Evolutionary conservation across 208 protist genomes (phyloP).

Genomic region (Crithidia sp.): DNA sequence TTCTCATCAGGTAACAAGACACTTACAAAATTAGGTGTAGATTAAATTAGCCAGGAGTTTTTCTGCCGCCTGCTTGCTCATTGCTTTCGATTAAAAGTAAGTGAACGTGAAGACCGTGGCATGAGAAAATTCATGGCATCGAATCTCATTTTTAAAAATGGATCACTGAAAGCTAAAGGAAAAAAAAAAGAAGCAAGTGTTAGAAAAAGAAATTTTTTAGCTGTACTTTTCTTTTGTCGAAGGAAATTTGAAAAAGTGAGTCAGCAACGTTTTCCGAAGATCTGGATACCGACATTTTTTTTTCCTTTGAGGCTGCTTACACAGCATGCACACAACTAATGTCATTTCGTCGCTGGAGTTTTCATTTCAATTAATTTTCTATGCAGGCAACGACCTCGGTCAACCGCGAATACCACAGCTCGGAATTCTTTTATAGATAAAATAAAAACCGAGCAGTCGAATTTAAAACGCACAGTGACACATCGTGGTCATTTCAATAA

Average conservation of each 20-base stretch:
- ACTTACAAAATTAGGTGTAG: constrained; percentile 3
- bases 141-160: background rate
- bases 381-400: background rate
- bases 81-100: constrained; percentile 5
- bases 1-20: constrained; percentile 19
- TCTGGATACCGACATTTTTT: too few relatives aligned
- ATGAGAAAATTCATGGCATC: background rate
- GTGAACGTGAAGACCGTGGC: background rate
- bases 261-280: too few relatives aligned
- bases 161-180: constrained; percentile 2
- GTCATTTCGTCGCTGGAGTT: background rate
- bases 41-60: constrained; percentile 6
- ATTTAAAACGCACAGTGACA: constrained; percentile 3
- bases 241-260: too few relatives aligned
- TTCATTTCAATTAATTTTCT: background rate
- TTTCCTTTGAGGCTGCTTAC: constrained; percentile 3
- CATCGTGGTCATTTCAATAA: background rate
- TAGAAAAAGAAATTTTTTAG: background rate
- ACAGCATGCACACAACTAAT: background rate
- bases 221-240: background rate
- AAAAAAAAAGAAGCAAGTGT: constrained; percentile 10
- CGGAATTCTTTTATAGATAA: background rate
- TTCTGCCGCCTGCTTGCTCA: constrained; percentile 2
- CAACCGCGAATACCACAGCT: background rate
- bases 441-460: constrained; percentile 3